These are phyloP conservation scores for Thelephora terrestris DNA, from an alignment of 1,284 basidiomycete species.

Conservation along the genomic window DNA sequence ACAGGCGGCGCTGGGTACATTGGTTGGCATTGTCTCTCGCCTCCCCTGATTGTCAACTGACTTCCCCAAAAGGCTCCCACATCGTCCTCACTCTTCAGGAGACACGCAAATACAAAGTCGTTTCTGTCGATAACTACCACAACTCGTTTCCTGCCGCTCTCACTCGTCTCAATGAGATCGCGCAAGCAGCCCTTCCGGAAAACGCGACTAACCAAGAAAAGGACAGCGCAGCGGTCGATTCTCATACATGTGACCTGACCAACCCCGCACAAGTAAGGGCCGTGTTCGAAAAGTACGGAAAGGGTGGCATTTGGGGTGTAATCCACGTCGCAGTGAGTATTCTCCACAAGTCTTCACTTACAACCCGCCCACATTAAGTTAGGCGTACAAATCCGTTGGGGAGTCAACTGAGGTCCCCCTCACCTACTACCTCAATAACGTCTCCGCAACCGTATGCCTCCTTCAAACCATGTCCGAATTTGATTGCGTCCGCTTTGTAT, in stretches of 20 bases:
- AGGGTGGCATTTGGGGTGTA: slow-evolving; percentile 95
- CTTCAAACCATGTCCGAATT: slow-evolving; percentile 82
- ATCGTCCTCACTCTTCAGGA: slow-evolving; percentile 80
- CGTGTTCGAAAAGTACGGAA: slow-evolving; percentile 78
- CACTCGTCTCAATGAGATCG: slow-evolving; percentile 68
- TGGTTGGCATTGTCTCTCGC: slow-evolving; percentile 32
- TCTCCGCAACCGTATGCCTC: slow-evolving; percentile 74
- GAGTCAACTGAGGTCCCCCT: slow-evolving; percentile 95
- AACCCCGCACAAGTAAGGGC: slow-evolving; percentile 57
- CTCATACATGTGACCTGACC: slow-evolving; percentile 68
- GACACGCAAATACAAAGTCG: slow-evolving; percentile 82
- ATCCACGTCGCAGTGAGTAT: slow-evolving; percentile 83
- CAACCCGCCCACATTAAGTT: background rate
- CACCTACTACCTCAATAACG: slow-evolving; percentile 90
- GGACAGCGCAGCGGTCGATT: slow-evolving; percentile 62
- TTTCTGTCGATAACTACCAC: slow-evolving; percentile 89
- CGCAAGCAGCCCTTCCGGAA: slow-evolving; percentile 55
- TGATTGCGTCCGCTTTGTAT: slow-evolving; percentile 81
- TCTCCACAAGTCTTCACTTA: background rate
- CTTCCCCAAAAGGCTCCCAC: slow-evolving; percentile 63
- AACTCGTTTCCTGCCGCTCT: slow-evolving; percentile 79
- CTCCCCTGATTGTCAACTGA: background rate
- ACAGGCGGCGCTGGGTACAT: slow-evolving; percentile 84
- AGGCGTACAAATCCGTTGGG: slow-evolving; percentile 98
- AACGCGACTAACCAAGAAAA: slow-evolving; percentile 56